These are phyloP conservation scores for Didymellaceae sp. DNA, from an alignment of 2,329 filamentous ascomycete species.

Conservation along the genomic window DNA sequence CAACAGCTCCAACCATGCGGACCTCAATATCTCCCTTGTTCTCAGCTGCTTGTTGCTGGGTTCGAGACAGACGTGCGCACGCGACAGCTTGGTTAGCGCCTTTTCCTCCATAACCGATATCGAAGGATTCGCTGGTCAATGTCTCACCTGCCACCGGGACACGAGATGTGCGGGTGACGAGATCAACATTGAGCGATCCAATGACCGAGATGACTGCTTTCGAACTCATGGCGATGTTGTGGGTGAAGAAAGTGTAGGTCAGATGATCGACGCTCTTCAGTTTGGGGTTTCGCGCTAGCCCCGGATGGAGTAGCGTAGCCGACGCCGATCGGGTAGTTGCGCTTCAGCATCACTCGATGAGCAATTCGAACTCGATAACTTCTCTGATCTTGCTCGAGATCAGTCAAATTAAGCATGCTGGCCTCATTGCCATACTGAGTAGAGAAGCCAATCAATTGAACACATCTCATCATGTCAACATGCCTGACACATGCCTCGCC, in stretches of 20 bases:
- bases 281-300: conserved; percentile 5
- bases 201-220: conserved; percentile 74
- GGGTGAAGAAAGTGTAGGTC: conserved; percentile 3
- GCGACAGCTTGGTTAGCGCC: conserved; percentile 95
- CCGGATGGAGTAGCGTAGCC: conserved; percentile 3
- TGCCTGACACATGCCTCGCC: no score
- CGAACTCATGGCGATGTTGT: conserved; percentile 28
- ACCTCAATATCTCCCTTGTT: conserved; percentile 49
- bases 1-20: conserved; percentile 58
- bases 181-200: conserved; percentile 93
- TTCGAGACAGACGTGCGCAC: conserved; percentile 78
- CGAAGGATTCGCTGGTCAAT: conserved; percentile 77
- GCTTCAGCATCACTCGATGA: no score
- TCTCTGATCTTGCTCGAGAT: no score
- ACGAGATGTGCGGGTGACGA: conserved; percentile 85
- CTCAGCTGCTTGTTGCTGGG: conserved; percentile 37
- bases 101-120: conserved; percentile 86
- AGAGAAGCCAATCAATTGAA: no score
- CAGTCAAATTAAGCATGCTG: no score
- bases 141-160: conserved; percentile 88
- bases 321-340: not conserved
- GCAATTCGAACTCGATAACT: no score
- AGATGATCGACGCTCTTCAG: conserved; percentile 6
- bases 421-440: no score
- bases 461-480: no score